Evolutionary conservation across 495 filamentous ascomycete genomes (phyloP).

Genomic region (Aspergillus steynii): DNA sequence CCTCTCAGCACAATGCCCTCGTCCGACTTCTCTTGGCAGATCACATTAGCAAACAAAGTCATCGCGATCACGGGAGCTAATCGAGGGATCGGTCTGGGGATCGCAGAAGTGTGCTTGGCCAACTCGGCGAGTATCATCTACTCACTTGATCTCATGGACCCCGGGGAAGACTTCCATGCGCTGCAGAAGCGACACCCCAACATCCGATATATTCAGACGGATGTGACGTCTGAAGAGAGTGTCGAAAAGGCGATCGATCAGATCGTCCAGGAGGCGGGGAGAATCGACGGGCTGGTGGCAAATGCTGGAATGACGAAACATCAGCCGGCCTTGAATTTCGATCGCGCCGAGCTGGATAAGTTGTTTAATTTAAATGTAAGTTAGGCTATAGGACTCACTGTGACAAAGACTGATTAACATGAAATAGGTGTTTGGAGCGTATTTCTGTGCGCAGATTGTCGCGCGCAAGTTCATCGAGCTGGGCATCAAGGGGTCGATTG

Average conservation of each 20-base stretch:
- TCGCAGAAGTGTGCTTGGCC: slow-evolving; percentile 42
- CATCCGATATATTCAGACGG: slow-evolving; percentile 40
- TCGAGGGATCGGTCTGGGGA: slow-evolving; percentile 38
- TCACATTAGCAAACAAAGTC: slow-evolving; percentile 29
- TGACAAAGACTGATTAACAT: too few relatives aligned
- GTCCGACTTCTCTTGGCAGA: slow-evolving; percentile 29
- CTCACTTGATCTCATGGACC: slow-evolving; percentile 44
- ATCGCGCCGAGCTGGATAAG: slow-evolving; percentile 37
- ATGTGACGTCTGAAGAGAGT: slow-evolving; percentile 42
- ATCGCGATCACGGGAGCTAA: slow-evolving; percentile 42
- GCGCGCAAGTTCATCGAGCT: slow-evolving; percentile 43
- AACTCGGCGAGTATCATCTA: slow-evolving; percentile 41
- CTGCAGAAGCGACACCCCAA: slow-evolving; percentile 35
- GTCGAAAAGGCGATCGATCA: slow-evolving; percentile 38
- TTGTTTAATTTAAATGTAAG: slow-evolving; percentile 45
- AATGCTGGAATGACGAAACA: slow-evolving; percentile 50
- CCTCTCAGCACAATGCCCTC: slow-evolving; percentile 28
- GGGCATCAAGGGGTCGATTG: slow-evolving; percentile 44
- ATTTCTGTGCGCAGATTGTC: slow-evolving; percentile 33
- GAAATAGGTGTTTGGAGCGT: slow-evolving; percentile 33
- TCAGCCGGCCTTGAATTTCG: slow-evolving; percentile 44
- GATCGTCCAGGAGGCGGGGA: slow-evolving; percentile 35
- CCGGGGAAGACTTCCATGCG: slow-evolving; percentile 36
- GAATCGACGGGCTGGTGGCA: slow-evolving; percentile 38
- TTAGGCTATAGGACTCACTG: not conserved